Base-by-base conservation (phyloP, 2,329 filamentous ascomycete species). In the Monilinia aucupariae region DNA sequence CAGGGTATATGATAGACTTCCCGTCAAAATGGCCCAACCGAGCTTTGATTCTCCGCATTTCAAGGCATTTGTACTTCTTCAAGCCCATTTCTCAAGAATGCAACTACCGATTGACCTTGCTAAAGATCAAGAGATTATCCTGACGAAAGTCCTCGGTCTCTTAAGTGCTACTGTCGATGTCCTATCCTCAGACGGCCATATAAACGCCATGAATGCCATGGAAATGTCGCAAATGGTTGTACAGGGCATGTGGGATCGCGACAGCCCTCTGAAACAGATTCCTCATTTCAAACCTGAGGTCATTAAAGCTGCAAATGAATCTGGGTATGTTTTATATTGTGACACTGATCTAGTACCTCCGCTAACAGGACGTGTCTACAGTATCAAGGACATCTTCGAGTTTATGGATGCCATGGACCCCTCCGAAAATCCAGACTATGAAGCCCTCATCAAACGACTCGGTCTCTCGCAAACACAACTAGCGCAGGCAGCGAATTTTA, bases 361-460 rank as follows among this genome's bases (percentile, higher is more conserved):
- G 50, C 77, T 80, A 75, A 78, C 69, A 8, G 25, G 52, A 56
- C 54, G 43, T 47, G 55, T 48, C 61, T 66, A 65, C 71, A 90
- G 86, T 67, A 89, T 99, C 79, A 92, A 91, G 71, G 93, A 97
- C 71, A 88, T 99, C 68, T 93, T 96, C 71, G 92, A 96, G 74
- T 97, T 99, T 78, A 97, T 97, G 89, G 93, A 97, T 70, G 90
- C 91, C 67, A 99, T 99, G 93, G 94, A 96, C 74, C 92, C 93
- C 2, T 88, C 91, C 1, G 93, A 96, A 76, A 96, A 97, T 75
- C 79, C 89, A 48, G 82, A 96, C 67, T 93, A 96, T 75, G 82
- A 82, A 53, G 82, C 83, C 39, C 81, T 99, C 39, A 83, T 97
- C 68, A 87, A 91, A 73, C 84, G 86, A 4, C 83, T 99, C 47